These are phyloP conservation scores for Arthrinium puccinioides DNA, from an alignment of 2,329 filamentous ascomycete species.

Conservation along the genomic window DNA sequence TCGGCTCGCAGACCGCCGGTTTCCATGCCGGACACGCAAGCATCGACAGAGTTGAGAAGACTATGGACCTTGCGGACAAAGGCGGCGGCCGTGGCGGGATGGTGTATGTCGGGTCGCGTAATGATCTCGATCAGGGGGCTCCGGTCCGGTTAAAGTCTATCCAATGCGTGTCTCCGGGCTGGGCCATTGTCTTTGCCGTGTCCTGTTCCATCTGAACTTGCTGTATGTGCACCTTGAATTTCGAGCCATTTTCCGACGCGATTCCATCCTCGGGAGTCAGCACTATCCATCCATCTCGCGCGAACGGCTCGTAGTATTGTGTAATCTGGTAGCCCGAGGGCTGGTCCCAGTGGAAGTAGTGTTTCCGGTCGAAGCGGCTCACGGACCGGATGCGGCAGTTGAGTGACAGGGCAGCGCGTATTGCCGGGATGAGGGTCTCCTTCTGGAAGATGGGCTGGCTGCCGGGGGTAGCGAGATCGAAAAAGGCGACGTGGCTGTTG, in stretches of 20 bases:
- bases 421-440: constrained; percentile 77
- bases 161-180: constrained; percentile 65
- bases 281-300: constrained; percentile 62
- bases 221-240: constrained; percentile 73
- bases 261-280: constrained; percentile 74
- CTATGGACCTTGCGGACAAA: constrained; percentile 84
- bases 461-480: constrained; percentile 85
- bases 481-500: constrained; percentile 82
- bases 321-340: constrained; percentile 96
- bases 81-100: constrained; percentile 79
- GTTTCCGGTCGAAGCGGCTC: constrained; percentile 90
- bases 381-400: constrained; percentile 68
- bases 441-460: constrained; percentile 81
- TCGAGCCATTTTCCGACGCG: constrained; percentile 61
- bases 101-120: constrained; percentile 79
- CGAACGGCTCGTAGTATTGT: constrained; percentile 77
- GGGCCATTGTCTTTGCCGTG: constrained; percentile 85
- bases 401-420: constrained; percentile 80
- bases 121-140: constrained; percentile 89
- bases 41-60: constrained; percentile 70
- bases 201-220: constrained; percentile 98
- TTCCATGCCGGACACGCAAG: constrained; percentile 90
- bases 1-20: constrained; percentile 84
- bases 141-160: constrained; percentile 94
- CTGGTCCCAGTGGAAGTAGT: constrained; percentile 99